Evolutionary conservation across 805 yeast genomes (phyloP).

Genomic region (Isabelozyma heimii): DNA sequence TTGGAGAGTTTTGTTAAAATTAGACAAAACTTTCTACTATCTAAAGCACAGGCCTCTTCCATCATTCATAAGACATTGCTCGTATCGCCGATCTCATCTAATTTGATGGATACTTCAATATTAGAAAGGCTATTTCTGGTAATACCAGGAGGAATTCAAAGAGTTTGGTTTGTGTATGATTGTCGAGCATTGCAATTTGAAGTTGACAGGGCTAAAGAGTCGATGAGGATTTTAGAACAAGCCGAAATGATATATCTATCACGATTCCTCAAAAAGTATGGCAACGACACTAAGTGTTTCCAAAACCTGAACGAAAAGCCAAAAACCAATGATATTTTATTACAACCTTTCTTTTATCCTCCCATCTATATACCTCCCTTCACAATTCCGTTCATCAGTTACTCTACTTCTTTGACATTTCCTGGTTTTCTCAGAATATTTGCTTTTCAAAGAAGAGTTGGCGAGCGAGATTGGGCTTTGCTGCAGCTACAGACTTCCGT

Average conservation of each 20-base stretch:
- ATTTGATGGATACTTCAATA: conserved; percentile 19
- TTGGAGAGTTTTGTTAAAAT: conserved; percentile 48
- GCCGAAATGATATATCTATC: conserved; percentile 19
- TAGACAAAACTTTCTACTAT: conserved; percentile 40
- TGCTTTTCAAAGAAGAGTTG: not conserved
- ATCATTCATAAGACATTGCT: conserved; percentile 31
- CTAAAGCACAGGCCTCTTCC: conserved; percentile 20
- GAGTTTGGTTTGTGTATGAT: conserved; percentile 57
- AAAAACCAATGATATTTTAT: not conserved
- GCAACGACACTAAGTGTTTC: not conserved
- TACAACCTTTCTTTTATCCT: conserved; percentile 24
- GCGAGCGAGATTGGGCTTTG: conserved; percentile 26
- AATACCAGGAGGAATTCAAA: conserved; percentile 54
- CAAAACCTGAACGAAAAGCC: not conserved
- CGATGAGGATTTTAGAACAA: conserved; percentile 26
- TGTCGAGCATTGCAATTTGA: conserved; percentile 15
- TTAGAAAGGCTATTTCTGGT: conserved; percentile 29
- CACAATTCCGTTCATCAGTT: conserved; percentile 11
- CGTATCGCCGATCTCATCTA: conserved; percentile 46
- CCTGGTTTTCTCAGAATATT: not conserved
- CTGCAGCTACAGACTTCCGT: conserved; percentile 12
- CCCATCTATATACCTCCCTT: conserved; percentile 23
- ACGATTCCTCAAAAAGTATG: conserved; percentile 4
- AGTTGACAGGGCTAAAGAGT: conserved; percentile 20
- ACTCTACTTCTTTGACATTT: not conserved